phyloP scores from a whole-genome alignment of 2,329 filamentous ascomycete species.

The Thyridium curvatum region DNA sequence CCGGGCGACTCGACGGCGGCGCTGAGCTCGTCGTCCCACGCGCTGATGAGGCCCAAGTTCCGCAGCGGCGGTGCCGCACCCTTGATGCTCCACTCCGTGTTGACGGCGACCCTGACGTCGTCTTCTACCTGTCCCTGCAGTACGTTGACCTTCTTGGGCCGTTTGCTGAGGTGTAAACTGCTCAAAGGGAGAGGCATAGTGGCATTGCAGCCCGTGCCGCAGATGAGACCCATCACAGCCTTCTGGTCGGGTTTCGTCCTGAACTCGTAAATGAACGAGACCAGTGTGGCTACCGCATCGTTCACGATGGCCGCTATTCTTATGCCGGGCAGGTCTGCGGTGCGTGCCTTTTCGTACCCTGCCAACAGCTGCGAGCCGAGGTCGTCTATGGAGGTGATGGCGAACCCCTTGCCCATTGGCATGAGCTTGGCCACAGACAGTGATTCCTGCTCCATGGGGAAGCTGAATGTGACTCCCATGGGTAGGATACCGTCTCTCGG shows the following conservation, averaged over 20 bases:
- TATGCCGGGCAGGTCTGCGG: constrained; percentile 52
- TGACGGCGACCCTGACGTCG: constrained; percentile 65
- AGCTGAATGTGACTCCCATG: constrained; percentile 65
- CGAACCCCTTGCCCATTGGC: constrained; percentile 67
- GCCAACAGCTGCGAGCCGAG: constrained; percentile 51
- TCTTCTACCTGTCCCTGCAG: constrained; percentile 38
- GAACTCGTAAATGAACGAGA: constrained; percentile 69
- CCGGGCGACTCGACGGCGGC: constrained; percentile 61
- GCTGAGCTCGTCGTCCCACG: constrained; percentile 66
- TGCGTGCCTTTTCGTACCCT: constrained; percentile 50
- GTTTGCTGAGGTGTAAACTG: constrained; percentile 56
- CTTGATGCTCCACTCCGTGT: constrained; percentile 80
- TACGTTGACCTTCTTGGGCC: constrained; percentile 40
- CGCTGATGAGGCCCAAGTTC: constrained; percentile 56
- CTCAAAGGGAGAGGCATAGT: constrained; percentile 65
- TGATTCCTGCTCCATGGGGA: constrained; percentile 60
- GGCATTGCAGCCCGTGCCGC: constrained; percentile 76
- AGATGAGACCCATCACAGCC: constrained; percentile 73
- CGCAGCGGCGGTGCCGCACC: constrained; percentile 64
- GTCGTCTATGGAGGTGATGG: constrained; percentile 53
- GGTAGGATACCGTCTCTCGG: constrained; percentile 41
- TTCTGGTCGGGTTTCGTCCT: constrained; percentile 54
- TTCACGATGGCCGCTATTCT: constrained; percentile 73
- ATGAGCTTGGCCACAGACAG: constrained; percentile 58
- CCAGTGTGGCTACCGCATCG: constrained; percentile 72